These are phyloP conservation scores for Tetrastigma voinierianum DNA, from an alignment of 164 flowering plant genomes.

Conservation along the genomic window DNA sequence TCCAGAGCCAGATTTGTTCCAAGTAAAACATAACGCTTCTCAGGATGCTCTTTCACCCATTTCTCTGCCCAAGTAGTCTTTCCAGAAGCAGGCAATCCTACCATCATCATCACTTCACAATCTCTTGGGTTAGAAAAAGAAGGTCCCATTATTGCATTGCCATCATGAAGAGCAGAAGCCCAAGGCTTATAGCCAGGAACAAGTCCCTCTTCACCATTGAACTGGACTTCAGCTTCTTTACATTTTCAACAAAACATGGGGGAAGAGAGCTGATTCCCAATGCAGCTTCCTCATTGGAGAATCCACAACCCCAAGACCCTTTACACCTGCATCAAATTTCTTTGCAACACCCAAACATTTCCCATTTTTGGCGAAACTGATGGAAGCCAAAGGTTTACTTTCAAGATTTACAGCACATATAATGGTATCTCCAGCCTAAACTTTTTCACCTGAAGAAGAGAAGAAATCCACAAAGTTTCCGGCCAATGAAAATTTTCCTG, in stretches of 20 bases:
- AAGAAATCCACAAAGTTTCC: too few relatives aligned
- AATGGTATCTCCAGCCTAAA: slow-evolving; percentile 61
- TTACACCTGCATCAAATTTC: slow-evolving; percentile 43
- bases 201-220: slow-evolving; percentile 51
- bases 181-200: slow-evolving; percentile 58
- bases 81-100: slow-evolving; percentile 70
- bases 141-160: slow-evolving; percentile 47
- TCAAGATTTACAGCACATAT: slow-evolving; percentile 58
- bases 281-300: slow-evolving; percentile 21
- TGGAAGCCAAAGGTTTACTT: slow-evolving; percentile 37
- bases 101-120: slow-evolving; percentile 70
- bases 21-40: slow-evolving; percentile 55
- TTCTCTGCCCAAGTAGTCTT: slow-evolving; percentile 73
- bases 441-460: slow-evolving; percentile 47
- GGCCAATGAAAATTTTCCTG: slow-evolving; percentile 52
- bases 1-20: slow-evolving; percentile 63
- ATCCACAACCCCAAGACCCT: slow-evolving; percentile 40
- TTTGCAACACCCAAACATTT: slow-evolving; percentile 54
- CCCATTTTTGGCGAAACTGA: slow-evolving; percentile 61
- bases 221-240: slow-evolving; percentile 53
- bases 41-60: slow-evolving; percentile 54
- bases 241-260: slow-evolving; percentile 64
- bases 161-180: slow-evolving; percentile 51
- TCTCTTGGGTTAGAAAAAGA: slow-evolving; percentile 24
- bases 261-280: slow-evolving; percentile 56